Conservation (phyloP, 1,139 yeast species). For the Lodderomyces beijingensis region DNA sequence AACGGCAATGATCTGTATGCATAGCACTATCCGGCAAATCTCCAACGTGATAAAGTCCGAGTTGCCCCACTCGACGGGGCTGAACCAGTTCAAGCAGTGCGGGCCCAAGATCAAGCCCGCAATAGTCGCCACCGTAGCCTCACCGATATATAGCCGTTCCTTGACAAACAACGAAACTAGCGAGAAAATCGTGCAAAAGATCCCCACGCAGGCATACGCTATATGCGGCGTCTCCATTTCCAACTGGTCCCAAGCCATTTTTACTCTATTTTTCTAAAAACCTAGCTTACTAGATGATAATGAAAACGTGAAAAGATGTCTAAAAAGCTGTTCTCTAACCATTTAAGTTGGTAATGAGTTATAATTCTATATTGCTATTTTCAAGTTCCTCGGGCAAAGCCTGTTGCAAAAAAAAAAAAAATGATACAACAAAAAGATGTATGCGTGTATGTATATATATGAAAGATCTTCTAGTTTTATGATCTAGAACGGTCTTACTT, state of each 20-base stretch:
- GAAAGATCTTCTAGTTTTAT: too few species aligned
- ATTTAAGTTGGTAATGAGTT: too few species aligned
- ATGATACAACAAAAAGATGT: too few species aligned
- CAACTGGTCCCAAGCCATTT: constrained; percentile 39
- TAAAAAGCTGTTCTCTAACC: too few species aligned
- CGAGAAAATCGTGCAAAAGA: constrained; percentile 82
- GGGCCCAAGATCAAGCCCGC: constrained; percentile 94
- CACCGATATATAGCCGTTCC: constrained; percentile 87
- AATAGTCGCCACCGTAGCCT: constrained; percentile 89
- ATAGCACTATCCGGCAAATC: constrained; percentile 79
- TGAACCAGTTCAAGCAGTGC: constrained; percentile 83
- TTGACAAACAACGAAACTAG: constrained; percentile 87
- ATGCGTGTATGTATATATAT: too few species aligned
- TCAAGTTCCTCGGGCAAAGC: too few species aligned
- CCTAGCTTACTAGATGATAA: too few species aligned
- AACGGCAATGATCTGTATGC: constrained; percentile 94
- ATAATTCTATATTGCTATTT: too few species aligned
- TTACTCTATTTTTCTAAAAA: too few species aligned
- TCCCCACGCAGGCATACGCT: constrained; percentile 91
- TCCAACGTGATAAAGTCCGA: constrained; percentile 83
- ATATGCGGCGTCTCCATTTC: constrained; percentile 61
- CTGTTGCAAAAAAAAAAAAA: too few species aligned
- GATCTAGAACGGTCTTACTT: too few species aligned
- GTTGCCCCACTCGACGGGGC: constrained; percentile 90
- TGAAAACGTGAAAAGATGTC: too few species aligned